Percentiles rank a stretch among this genome's conserved stretches.
These are phyloP conservation scores for Penicillium capsulatum DNA, from an alignment of 2,329 filamentous ascomycete genomes.

Conservation along the genomic window DNA sequence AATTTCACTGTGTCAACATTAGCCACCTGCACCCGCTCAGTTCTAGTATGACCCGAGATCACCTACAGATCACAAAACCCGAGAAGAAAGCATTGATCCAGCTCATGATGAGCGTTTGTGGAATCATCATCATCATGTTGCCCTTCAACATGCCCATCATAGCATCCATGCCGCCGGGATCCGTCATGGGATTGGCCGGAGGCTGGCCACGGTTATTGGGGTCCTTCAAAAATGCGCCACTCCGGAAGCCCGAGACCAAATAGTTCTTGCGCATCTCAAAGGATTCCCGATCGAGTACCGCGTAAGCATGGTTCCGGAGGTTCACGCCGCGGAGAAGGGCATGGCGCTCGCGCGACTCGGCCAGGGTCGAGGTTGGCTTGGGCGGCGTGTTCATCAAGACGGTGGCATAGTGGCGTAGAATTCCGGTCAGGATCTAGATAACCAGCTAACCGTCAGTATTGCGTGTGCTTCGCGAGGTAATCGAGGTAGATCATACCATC, in stretches of 20 bases:
- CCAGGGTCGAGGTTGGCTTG: slow-evolving; percentile 66
- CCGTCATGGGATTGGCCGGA: slow-evolving; percentile 87
- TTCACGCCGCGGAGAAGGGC: slow-evolving; percentile 78
- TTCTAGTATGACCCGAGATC: slow-evolving; percentile 29
- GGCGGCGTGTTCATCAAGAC: slow-evolving; percentile 82
- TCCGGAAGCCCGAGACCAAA: slow-evolving; percentile 75
- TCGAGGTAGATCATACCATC: slow-evolving; percentile 59
- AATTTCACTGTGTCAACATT: slow-evolving; percentile 67
- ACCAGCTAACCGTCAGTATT: background rate
- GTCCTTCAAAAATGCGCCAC: slow-evolving; percentile 82
- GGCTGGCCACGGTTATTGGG: slow-evolving; percentile 81
- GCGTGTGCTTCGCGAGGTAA: background rate
- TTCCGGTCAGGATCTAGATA: slow-evolving; percentile 75
- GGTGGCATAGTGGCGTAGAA: slow-evolving; percentile 92
- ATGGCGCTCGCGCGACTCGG: slow-evolving; percentile 70
- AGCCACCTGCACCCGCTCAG: no score
- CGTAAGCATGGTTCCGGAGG: slow-evolving; percentile 75
- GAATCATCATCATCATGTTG: slow-evolving; percentile 99
- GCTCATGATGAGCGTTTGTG: slow-evolving; percentile 97
- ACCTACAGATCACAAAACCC: slow-evolving; percentile 87
- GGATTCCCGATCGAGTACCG: slow-evolving; percentile 70
- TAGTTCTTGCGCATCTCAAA: slow-evolving; percentile 79
- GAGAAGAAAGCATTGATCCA: slow-evolving; percentile 99
- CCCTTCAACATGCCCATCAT: slow-evolving; percentile 99
- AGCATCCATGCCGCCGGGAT: slow-evolving; percentile 95